A percentile compares a stretch with the other conserved stretches of the same genome.
These are phyloP conservation scores for Discostella stelligera DNA, from an alignment of 352 stramenopile genomes.

Conservation along the genomic window DNA sequence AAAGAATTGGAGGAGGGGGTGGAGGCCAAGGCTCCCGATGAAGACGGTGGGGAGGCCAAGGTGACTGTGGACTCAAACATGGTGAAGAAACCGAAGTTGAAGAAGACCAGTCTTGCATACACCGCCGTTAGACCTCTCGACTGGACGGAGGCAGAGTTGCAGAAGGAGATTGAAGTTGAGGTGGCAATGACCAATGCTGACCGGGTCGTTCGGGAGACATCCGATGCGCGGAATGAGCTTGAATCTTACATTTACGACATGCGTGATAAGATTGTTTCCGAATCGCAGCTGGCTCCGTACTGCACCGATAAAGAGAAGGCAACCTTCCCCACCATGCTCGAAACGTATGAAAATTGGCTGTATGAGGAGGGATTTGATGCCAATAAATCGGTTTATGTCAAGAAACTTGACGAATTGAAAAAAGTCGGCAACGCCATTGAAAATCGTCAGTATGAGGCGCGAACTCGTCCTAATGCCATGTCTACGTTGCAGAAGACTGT, in stretches of 20 bases:
- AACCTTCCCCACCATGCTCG: slow-evolving; percentile 87
- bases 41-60: slow-evolving; percentile 52
- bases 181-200: slow-evolving; percentile 94
- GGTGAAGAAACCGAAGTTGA: slow-evolving; percentile 91
- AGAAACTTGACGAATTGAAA: slow-evolving; percentile 93
- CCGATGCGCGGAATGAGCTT: slow-evolving; percentile 98
- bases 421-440: slow-evolving; percentile 91
- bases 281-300: slow-evolving; percentile 76
- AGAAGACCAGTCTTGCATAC: slow-evolving; percentile 83
- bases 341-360: slow-evolving; percentile 96
- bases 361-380: slow-evolving; percentile 99
- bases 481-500: slow-evolving; percentile 89
- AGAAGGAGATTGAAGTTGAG: slow-evolving; percentile 87
- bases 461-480: slow-evolving; percentile 87
- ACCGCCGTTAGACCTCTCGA: slow-evolving; percentile 66
- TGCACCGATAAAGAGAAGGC: slow-evolving; percentile 88
- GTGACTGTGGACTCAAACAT: slow-evolving; percentile 51
- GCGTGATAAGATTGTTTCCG: slow-evolving; percentile 90
- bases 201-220: slow-evolving; percentile 93
- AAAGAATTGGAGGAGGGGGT: slow-evolving; percentile 88
- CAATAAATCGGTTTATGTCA: slow-evolving; percentile 94
- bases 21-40: slow-evolving; percentile 56
- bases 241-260: slow-evolving; percentile 99
- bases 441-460: slow-evolving; percentile 89
- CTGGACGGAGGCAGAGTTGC: slow-evolving; percentile 78